Evolutionary conservation across 352 stramenopile species (phyloP).

Genomic region (Phytophthora kernoviae): DNA sequence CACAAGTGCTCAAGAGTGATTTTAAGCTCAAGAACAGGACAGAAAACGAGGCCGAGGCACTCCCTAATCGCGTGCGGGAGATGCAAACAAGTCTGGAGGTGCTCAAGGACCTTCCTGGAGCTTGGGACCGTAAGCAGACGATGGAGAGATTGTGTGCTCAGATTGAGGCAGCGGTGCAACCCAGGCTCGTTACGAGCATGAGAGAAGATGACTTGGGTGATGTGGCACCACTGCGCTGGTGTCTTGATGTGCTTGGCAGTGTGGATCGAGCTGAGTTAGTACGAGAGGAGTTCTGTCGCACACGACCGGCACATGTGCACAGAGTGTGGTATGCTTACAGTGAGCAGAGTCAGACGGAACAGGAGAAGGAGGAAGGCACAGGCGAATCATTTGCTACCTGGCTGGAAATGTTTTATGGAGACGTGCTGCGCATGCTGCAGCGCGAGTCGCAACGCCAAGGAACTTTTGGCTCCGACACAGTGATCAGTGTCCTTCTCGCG

Average conservation of each 20-base stretch:
- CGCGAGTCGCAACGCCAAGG: conserved; percentile 43
- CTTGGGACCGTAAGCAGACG: conserved; percentile 55
- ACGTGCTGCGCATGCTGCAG: conserved; percentile 62
- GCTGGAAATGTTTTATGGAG: conserved; percentile 61
- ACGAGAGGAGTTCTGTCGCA: conserved; percentile 50
- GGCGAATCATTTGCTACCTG: conserved; percentile 37
- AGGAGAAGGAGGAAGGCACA: conserved; percentile 8
- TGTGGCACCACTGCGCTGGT: conserved; percentile 47
- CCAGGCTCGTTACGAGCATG: conserved; percentile 45
- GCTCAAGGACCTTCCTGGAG: conserved; percentile 64
- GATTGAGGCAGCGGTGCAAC: conserved; percentile 58
- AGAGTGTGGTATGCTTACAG: conserved; percentile 63
- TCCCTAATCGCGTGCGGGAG: conserved; percentile 58
- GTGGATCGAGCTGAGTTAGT: conserved; percentile 50
- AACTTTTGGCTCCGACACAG: conserved; percentile 45
- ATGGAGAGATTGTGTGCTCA: conserved; percentile 58
- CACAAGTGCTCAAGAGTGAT: conserved; percentile 13
- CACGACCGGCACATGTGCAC: conserved; percentile 53
- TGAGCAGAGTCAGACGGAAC: conserved; percentile 16
- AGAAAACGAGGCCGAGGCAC: conserved; percentile 17
- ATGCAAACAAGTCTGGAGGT: conserved; percentile 71
- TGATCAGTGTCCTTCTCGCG: conserved; percentile 38
- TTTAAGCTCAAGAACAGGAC: conserved; percentile 1
- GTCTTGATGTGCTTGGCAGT: conserved; percentile 56
- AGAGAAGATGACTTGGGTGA: conserved; percentile 48